Evolutionary conservation across 2,329 filamentous ascomycete species (phyloP), one percentile per base, ranked within the genome.

Genomic region (Kalmusia sp.): DNA sequence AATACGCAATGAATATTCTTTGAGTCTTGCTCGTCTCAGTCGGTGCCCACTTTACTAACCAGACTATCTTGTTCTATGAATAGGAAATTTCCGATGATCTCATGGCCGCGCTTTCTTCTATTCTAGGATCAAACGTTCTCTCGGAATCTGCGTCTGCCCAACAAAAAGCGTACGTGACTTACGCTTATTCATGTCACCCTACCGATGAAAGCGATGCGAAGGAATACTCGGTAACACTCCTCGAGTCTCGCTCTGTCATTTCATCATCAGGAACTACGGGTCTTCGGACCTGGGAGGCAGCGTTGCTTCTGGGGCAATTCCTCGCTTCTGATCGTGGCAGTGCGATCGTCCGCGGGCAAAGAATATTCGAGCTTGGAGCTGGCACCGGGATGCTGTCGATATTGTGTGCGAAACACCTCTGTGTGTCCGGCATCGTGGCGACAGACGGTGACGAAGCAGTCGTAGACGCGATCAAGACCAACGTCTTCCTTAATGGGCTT

Each of bases 31-130:
- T 33, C 41, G 9, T 14, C 12, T 15, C 19, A 17, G n/a, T 49
- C 45, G 57, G 24, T 30, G 45, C 40, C 22, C 40, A 53, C 39
- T 47, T 57, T 51, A 53, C 67, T 71, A 56, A 70, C 64, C 50
- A 49, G 57, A 57, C 44, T 43, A 40, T 60, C 57, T 53, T 54
- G 30, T 60, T 63, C 47, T 37, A 38, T 22, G 49, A 59, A 58
- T 76, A 97, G 93, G 92, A 89, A 72, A 87, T 96, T 40, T 92
- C 89, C 57, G 91, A 96, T 74, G 82, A 88, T 72, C 83, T 97
- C 65, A 90, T 93, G 83, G 80, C 80, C 50, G 79, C 81, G 31
- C 82, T 96, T 62, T 85, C 87, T 49, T 74, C 80, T 55, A 80
- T 95, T 21, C 80, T 96, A 52, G 79, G 82, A 17, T 79, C 82